These are phyloP conservation scores for Coleophoma cylindrospora DNA, from an alignment of 2,329 filamentous ascomycete species.

Conservation along the genomic window DNA sequence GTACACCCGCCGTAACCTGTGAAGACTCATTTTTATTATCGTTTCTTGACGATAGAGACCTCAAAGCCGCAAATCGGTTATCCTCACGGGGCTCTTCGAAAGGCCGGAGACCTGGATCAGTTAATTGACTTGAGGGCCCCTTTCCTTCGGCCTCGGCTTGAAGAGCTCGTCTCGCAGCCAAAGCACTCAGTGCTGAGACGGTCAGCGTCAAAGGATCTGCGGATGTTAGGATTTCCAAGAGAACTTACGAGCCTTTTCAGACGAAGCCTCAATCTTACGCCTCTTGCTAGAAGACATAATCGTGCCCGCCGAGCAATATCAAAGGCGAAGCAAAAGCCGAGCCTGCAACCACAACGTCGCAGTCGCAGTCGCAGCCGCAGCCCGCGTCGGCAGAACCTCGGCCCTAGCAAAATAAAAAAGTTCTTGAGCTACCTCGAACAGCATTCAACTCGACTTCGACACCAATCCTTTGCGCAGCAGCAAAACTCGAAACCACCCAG, in stretches of 20 bases:
- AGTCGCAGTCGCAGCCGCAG: not conserved
- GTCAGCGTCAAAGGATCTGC: too few species aligned
- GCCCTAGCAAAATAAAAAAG: conserved; percentile 7
- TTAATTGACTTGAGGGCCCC: not conserved
- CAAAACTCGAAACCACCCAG: too few species aligned
- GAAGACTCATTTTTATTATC: too few species aligned
- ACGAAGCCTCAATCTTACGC: conserved; percentile 35
- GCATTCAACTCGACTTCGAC: too few species aligned
- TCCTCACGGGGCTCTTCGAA: too few species aligned
- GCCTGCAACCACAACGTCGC: not conserved
- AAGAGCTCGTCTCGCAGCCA: conserved; percentile 22
- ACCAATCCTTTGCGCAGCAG: too few species aligned
- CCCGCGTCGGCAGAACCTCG: not conserved
- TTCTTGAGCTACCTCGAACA: not conserved
- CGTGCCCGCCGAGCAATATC: not conserved
- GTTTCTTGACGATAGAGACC: too few species aligned
- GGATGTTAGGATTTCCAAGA: too few species aligned
- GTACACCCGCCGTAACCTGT: too few species aligned
- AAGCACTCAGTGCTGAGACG: conserved; percentile 22
- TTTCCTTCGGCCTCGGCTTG: not conserved
- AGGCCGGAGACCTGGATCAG: too few species aligned
- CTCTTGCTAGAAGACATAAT: conserved; percentile 30
- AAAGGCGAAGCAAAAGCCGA: not conserved
- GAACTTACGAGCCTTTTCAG: conserved; percentile 29
- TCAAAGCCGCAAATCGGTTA: too few species aligned